Evolutionary conservation across 2,329 filamentous ascomycete species (phyloP), one percentile per base, ranked within the genome.

Genomic region (Monosporascus sp.): DNA sequence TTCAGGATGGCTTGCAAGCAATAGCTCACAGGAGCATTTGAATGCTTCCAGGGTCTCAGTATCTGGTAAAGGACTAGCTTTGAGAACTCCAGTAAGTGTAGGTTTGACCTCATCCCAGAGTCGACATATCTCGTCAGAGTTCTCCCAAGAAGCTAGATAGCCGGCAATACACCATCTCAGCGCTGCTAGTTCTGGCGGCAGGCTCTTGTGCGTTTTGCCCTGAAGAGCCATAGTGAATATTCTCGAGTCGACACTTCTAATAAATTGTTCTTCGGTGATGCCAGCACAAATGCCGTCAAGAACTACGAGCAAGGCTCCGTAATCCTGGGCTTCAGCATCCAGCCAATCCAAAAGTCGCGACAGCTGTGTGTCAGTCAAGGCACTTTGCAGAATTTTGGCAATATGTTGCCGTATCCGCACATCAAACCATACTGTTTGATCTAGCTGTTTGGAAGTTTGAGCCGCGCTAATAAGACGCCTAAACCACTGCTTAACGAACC

Each of bases 401-500:
- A 67, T 54, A 44, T 59, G 57, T 48, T 62, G 51, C 43, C 66
- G 58, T 39, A 68, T 62, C 43, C 47, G 59, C 6, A 51, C 31
- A 45, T 67, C 61, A 47, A 63, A 60, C 66, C 64, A 68, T 53
- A 65, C 55, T 6, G 59, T 59, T 50, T 61, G 53, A 47, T 57
- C 56, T 27, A 64, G 49, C 2, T 56, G 41, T 18, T 31, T 45
- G 8, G 51, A 35, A 37, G 44, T 36, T 49, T 48, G 25, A 24
- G 20, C 48, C 44, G 44, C 22, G 35, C 62, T 55, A 22, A 59
- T 58, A 37, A 69, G 55, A 39, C 57, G 60, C 44, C 65, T 48
- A 54, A 66, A 67, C 73, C 73, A 76, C 50, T 67, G 67, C 9
- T 59, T 64, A 20, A 74, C 57, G 49, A 76, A 76, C 2, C 67